phyloP scores from a whole-genome alignment of 148 eudicot species.

The Persicaria maculosa region DNA sequence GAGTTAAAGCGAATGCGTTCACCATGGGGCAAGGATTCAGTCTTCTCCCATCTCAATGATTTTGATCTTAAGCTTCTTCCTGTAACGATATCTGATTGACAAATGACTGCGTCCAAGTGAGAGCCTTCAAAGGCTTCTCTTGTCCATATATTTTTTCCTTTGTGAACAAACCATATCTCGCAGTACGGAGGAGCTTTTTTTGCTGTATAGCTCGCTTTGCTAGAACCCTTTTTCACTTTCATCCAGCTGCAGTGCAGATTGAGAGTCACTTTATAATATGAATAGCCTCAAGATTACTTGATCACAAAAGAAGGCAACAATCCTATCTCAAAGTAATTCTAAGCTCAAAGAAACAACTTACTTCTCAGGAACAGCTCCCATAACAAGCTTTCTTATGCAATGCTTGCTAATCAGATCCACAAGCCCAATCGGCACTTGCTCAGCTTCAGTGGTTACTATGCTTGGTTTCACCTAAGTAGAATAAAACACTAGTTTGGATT shows the following conservation, averaged over 20 bases:
- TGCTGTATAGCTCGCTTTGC: conserved; percentile 47
- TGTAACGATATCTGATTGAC: conserved; percentile 15
- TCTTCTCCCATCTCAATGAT: conserved; percentile 23
- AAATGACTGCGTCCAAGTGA: conserved; percentile 6
- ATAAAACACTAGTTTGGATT: not conserved
- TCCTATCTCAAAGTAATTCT: not conserved
- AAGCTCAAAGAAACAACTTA: conserved; percentile 18
- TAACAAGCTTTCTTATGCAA: conserved; percentile 51
- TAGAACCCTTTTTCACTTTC: conserved; percentile 46
- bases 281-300: not conserved
- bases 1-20: conserved; percentile 28
- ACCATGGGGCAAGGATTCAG: conserved; percentile 20
- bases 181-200: conserved; percentile 65
- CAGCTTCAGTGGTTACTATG: conserved; percentile 44
- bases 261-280: not conserved
- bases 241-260: conserved; percentile 36
- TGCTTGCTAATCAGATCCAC: conserved; percentile 41
- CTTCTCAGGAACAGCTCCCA: conserved; percentile 56
- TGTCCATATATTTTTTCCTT: conserved; percentile 65
- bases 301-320: not conserved
- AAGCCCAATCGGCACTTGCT: conserved; percentile 50
- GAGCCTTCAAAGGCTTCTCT: conserved; percentile 41
- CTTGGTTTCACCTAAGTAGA: conserved; percentile 49
- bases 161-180: conserved; percentile 62
- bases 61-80: conserved; percentile 29